These are phyloP conservation scores for Thelonectria rubi DNA, from an alignment of 2,329 filamentous ascomycete genomes.

Conservation along the genomic window DNA sequence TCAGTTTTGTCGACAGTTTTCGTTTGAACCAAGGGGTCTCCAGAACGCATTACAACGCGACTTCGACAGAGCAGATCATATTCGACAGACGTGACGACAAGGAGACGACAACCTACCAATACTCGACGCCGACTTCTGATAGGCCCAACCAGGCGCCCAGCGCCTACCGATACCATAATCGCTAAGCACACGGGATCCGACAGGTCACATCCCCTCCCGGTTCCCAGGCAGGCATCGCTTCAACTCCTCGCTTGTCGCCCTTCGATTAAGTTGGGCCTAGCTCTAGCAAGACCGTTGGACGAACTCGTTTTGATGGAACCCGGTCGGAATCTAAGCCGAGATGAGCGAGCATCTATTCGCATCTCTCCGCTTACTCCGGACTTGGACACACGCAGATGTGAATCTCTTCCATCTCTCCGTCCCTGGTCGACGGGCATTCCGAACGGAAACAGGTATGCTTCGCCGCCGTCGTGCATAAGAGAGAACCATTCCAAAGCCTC, in stretches of 20 bases:
- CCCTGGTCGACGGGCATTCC: conserved; percentile 5
- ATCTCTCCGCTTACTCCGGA: too few relatives aligned
- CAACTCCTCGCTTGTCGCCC: neutral
- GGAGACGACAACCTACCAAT: too few relatives aligned
- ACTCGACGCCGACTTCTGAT: conserved; percentile 9
- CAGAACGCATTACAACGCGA: neutral
- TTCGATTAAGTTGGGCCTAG: neutral
- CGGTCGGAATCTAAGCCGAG: conserved; percentile 1
- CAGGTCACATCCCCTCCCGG: neutral
- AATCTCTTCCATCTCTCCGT: neutral
- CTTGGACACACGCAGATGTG: neutral
- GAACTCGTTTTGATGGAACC: neutral
- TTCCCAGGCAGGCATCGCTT: neutral
- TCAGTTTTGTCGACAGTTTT: neutral
- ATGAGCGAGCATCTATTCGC: too few relatives aligned
- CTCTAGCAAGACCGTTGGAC: neutral
- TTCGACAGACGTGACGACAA: too few relatives aligned
- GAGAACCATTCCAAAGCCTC: conserved; percentile 14
- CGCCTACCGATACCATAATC: conserved; percentile 5
- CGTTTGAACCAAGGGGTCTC: conserved; percentile 13
- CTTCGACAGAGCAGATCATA: too few relatives aligned
- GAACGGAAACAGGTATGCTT: conserved; percentile 6
- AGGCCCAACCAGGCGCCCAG: conserved; percentile 16
- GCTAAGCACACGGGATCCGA: neutral
- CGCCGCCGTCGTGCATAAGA: conserved; percentile 16